A percentile compares a stretch with the other conserved stretches of the same genome.
These are phyloP conservation scores for Tricholoma saponaceum DNA, from an alignment of 768 basidiomycete genomes.

Conservation along the genomic window DNA sequence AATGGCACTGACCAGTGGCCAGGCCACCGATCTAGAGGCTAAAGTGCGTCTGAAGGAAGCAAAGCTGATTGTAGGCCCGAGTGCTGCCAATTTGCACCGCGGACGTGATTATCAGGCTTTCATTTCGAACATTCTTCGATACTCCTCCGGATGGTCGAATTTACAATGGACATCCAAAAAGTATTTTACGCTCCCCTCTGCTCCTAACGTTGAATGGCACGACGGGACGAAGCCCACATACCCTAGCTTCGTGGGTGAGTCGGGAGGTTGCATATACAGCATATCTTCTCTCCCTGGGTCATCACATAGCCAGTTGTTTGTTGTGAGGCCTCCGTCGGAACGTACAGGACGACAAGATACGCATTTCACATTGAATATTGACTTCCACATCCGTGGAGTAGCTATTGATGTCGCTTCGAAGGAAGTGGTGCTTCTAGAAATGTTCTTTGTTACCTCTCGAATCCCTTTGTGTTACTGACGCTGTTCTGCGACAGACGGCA, in stretches of 20 bases:
- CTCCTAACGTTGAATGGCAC: not conserved
- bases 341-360: not conserved
- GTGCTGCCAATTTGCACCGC: not conserved
- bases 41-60: not conserved
- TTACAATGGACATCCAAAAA: not conserved
- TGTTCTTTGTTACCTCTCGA: not conserved
- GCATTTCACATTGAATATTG: not conserved
- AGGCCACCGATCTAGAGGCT: not conserved
- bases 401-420: not conserved
- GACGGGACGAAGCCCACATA: slow-evolving; percentile 2
- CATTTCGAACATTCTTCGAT: not conserved
- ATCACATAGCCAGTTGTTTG: not conserved
- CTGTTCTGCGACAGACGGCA: not conserved
- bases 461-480: not conserved
- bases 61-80: not conserved
- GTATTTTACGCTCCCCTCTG: not conserved
- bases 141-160: slow-evolving; percentile 1
- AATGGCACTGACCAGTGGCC: not conserved
- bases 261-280: slow-evolving; percentile 7
- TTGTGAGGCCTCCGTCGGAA: not conserved
- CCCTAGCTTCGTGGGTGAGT: slow-evolving; percentile 2
- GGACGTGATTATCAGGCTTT: not conserved
- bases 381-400: not conserved
- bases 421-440: not conserved
- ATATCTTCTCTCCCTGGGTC: not conserved